Evolutionary conservation across 345 rosid genomes (phyloP).

Genomic region (Aquilaria malaccensis): DNA sequence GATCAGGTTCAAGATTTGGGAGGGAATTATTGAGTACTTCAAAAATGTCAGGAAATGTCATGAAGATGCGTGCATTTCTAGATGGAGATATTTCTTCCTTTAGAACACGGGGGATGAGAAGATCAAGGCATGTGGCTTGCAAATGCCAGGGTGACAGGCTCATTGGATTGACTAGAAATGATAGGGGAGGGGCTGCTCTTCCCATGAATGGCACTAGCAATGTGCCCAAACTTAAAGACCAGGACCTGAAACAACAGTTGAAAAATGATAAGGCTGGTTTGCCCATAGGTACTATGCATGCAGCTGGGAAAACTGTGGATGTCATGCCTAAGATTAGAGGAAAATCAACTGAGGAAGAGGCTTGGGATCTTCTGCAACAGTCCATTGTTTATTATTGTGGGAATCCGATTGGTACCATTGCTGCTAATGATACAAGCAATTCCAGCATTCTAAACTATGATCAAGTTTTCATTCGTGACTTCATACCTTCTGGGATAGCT

Average conservation of each 20-base stretch:
- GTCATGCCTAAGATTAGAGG: constrained; percentile 6
- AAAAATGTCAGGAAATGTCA: constrained; percentile 9
- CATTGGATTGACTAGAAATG: constrained; percentile 28
- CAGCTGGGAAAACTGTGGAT: constrained; percentile 18
- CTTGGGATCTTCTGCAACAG: constrained; percentile 67
- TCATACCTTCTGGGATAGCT: constrained; percentile 88
- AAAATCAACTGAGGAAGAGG: constrained; percentile 70
- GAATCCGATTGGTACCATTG: constrained; percentile 83
- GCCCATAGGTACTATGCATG: constrained; percentile 22
- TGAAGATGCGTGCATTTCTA: constrained; percentile 9
- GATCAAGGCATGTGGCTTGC: constrained; percentile 28
- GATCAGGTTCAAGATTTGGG: constrained; percentile 10
- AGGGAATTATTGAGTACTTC: constrained; percentile 13
- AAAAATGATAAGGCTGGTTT: constrained; percentile 24
- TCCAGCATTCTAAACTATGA: constrained; percentile 67
- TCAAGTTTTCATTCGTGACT: constrained; percentile 93
- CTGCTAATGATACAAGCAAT: constrained; percentile 82
- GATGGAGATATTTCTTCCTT: constrained; percentile 7
- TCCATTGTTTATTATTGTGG: constrained; percentile 81
- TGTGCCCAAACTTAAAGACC: constrained; percentile 19
- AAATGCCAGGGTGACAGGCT: constrained; percentile 48
- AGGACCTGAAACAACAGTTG: constrained; percentile 24
- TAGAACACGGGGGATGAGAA: constrained; percentile 4
- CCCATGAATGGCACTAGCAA: constrained; percentile 28
- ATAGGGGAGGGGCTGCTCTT: constrained; percentile 20